Conservation (phyloP, 2,329 filamentous ascomycete species). For the Drechslerella coelobrocha region DNA sequence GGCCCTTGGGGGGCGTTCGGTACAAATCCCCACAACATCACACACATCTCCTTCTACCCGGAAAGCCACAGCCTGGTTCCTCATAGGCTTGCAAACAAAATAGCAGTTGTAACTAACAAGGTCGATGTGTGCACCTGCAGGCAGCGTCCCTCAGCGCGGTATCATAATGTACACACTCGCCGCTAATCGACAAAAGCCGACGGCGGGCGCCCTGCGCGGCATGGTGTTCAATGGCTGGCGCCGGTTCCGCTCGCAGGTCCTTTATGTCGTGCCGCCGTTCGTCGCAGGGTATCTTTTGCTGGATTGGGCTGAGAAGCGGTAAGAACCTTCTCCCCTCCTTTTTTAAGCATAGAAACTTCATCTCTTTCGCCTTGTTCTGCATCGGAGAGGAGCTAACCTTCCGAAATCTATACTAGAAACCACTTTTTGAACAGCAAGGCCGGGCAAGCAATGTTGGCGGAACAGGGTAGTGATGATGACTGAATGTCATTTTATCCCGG, state of each 20-base stretch:
- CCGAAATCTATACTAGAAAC: conserved; percentile 16
- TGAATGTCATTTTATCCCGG: not conserved
- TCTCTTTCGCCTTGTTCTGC: too few relatives aligned
- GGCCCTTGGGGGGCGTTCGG: conserved; percentile 47
- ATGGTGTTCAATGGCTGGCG: conserved; percentile 97
- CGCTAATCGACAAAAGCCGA: conserved; percentile 85
- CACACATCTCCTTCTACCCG: not conserved
- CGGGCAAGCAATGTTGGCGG: conserved; percentile 23
- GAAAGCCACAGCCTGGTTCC: too few relatives aligned
- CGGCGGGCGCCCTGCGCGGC: conserved; percentile 77
- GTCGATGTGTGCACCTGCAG: not conserved
- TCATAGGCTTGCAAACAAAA: too few relatives aligned
- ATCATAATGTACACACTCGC: conserved; percentile 76
- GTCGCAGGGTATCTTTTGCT: conserved; percentile 79
- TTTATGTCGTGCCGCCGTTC: conserved; percentile 85
- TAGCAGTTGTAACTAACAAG: not conserved
- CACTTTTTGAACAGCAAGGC: conserved; percentile 44
- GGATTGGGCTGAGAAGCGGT: conserved; percentile 92
- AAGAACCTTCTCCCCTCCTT: not conserved
- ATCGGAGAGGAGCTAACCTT: not conserved
- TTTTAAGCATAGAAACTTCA: too few relatives aligned
- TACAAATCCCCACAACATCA: conserved; percentile 1
- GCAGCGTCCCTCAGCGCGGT: conserved; percentile 57
- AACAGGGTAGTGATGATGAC: not conserved
- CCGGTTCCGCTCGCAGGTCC: conserved; percentile 81